Conservation (phyloP, 2,329 filamentous ascomycete genomes). For the Fusarium sp. region DNA sequence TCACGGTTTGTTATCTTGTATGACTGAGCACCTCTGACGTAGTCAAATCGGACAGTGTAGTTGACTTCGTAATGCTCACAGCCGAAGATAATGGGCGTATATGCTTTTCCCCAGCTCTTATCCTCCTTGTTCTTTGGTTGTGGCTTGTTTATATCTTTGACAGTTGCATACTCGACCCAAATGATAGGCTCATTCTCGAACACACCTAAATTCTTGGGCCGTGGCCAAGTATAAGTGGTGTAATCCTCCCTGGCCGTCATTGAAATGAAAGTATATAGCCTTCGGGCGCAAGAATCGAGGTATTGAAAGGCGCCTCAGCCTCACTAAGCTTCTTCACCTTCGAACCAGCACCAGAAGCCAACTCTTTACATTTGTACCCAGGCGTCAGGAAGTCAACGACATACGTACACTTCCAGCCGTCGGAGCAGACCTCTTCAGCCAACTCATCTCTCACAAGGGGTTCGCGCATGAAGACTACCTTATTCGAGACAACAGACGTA, state of each 20-base stretch:
- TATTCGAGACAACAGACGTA: neutral
- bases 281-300: neutral
- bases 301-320: neutral
- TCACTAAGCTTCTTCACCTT: neutral
- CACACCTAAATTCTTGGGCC: neutral
- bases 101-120: neutral
- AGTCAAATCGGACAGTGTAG: neutral
- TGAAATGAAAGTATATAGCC: neutral
- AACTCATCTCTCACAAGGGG: neutral
- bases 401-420: slow-evolving; percentile 1
- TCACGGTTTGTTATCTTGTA: neutral
- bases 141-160: rapidly evolving
- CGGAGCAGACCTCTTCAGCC: neutral
- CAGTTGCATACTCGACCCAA: slow-evolving; percentile 19
- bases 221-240: rapidly evolving
- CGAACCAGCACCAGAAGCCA: neutral
- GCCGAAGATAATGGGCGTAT: neutral
- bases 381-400: neutral
- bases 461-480: neutral
- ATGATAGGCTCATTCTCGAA: slow-evolving; percentile 22
- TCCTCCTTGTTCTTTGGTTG: rapidly evolving
- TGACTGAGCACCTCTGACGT: neutral
- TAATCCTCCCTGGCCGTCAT: neutral
- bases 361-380: slow-evolving; percentile 2
- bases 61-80: slow-evolving; percentile 13